Evolutionary conservation across 2,329 filamentous ascomycete genomes (phyloP).

Genomic region (Alternaria triticimaculans): DNA sequence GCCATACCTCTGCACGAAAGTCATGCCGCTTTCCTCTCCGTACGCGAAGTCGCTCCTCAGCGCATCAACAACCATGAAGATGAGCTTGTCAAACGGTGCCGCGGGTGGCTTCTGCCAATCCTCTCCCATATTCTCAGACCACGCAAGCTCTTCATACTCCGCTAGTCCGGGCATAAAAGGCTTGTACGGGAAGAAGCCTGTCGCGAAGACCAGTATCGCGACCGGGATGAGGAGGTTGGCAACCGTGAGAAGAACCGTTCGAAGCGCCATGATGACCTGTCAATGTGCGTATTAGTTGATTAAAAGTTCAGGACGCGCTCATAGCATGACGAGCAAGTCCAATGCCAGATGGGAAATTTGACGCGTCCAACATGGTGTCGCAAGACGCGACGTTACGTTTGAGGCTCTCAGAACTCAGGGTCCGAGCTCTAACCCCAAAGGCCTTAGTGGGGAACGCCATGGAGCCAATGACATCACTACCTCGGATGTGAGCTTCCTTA

Average conservation of each 20-base stretch:
- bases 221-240: slow-evolving; percentile 81
- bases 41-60: slow-evolving; percentile 92
- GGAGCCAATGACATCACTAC: slow-evolving; percentile 47
- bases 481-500: slow-evolving; percentile 11
- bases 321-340: slow-evolving; percentile 16
- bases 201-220: slow-evolving; percentile 74
- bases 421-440: slow-evolving; percentile 31
- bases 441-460: slow-evolving; percentile 19
- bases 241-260: slow-evolving; percentile 58
- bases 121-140: slow-evolving; percentile 49
- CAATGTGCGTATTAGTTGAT: slow-evolving; percentile 6
- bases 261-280: slow-evolving; percentile 29
- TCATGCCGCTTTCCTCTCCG: slow-evolving; percentile 77
- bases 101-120: slow-evolving; percentile 55
- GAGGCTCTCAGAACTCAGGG: slow-evolving; percentile 26
- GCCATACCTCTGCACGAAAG: slow-evolving; percentile 81
- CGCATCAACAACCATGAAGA: slow-evolving; percentile 99
- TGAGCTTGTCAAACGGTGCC: slow-evolving; percentile 82
- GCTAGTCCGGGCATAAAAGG: slow-evolving; percentile 88
- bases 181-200: slow-evolving; percentile 98
- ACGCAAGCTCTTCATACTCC: slow-evolving; percentile 64
- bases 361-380: slow-evolving; percentile 28
- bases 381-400: slow-evolving; percentile 32
- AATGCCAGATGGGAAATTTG: slow-evolving; percentile 1
- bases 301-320: not conserved